A percentile compares a stretch with the other conserved stretches of the same genome.
Conservation (phyloP, 768 basidiomycete species). For the Psilocybe tampanensis region DNA sequence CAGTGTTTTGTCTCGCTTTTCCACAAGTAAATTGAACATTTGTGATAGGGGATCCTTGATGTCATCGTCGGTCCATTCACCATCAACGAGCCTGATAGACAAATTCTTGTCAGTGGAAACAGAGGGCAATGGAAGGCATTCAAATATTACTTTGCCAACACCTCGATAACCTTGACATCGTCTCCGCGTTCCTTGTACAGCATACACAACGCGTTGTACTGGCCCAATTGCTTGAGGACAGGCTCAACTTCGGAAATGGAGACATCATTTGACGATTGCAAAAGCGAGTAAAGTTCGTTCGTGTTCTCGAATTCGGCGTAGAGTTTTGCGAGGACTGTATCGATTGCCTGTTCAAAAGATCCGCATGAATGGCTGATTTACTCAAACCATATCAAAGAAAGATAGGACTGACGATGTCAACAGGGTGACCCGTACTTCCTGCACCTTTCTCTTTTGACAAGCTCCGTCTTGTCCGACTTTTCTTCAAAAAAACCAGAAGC, state of each 20-base stretch:
- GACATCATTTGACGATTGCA: constrained; percentile 57
- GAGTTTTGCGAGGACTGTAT: constrained; percentile 79
- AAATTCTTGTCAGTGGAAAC: not conserved
- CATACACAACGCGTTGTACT: constrained; percentile 62
- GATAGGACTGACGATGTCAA: constrained; percentile 21
- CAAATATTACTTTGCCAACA: constrained; percentile 64
- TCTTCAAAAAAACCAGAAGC: constrained; percentile 69
- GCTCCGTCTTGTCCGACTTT: constrained; percentile 53
- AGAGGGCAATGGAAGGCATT: not conserved
- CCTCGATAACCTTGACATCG: constrained; percentile 62
- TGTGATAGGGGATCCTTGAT: constrained; percentile 64
- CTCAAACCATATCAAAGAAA: not conserved
- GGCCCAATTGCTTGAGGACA: constrained; percentile 48
- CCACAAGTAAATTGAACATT: constrained; percentile 58
- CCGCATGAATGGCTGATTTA: not conserved
- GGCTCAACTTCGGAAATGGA: constrained; percentile 66
- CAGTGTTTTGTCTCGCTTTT: constrained; percentile 59
- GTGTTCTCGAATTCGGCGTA: constrained; percentile 64
- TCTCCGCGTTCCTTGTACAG: constrained; percentile 61
- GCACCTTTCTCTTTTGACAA: constrained; percentile 31
- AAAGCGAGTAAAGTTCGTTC: constrained; percentile 59
- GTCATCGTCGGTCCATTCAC: constrained; percentile 62
- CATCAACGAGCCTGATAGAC: constrained; percentile 59
- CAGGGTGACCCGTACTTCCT: constrained; percentile 20
- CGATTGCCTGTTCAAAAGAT: constrained; percentile 57